Base-by-base conservation (phyloP, 306 rosid species). In the Rosa chinensis region DNA sequence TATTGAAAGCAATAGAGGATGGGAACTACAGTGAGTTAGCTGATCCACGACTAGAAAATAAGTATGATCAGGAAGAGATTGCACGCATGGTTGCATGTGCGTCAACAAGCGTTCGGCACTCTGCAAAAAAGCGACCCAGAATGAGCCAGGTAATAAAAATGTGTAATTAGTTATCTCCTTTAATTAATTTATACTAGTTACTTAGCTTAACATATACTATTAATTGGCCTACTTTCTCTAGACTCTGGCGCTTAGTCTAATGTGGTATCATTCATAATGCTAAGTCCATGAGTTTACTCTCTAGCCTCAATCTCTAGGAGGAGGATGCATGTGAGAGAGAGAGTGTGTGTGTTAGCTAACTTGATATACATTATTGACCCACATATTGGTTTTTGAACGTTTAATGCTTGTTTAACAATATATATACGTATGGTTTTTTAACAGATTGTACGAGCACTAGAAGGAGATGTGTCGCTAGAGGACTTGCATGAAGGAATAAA, bases 51-150 rank as follows among this genome's bases (percentile, higher is more conserved):
- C 62, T 95, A 67, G 91, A 83, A 77, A 83, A 77, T n/a, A 83
- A 86, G 23, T 92, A 82, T 48, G 77, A 80, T 39, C 81, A 43
- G 4, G 86, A 80, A 2, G 93, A 91, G 80, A 80, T 91, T 88
- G 76, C 85, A 12, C 85, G 88, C 66, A 92, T 95, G 97, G 90
- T 95, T 73, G 90, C 96, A 21, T 92, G 92, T 77, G 99, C 99
- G 10, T 78, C 85, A 8, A 84, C 90, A 18, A 73, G 92, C 64
- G 61, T 92, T 40, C 91, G 96, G 37, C 98, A 92, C 58, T 91
- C 98, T 0, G 89, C 94, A 3, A 90, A 80, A 64, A 87, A 83
- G 21, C 89, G 98, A 13, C 96, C 99, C 6, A 95, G 42, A 87
- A 92, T 95, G 99, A 92, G 98, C 79, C 97, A 94, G 87, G 98